Evolutionary conservation across 208 protist species (phyloP).

Genomic region (Leishmania braziliensis): DNA sequence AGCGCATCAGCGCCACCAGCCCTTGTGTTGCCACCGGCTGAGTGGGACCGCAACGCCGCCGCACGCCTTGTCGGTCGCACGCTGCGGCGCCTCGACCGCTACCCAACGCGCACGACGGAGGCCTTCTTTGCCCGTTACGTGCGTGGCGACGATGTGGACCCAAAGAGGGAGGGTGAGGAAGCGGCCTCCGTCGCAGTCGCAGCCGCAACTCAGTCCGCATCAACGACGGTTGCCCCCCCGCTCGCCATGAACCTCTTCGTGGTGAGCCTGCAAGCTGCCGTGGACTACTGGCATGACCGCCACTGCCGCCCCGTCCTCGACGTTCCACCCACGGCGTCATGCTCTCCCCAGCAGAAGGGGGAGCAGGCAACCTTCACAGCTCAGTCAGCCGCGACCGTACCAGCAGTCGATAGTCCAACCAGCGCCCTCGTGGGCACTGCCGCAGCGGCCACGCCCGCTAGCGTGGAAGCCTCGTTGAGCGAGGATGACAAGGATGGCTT

Average conservation of each 20-base stretch:
- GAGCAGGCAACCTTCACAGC: background rate
- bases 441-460: background rate
- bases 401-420: background rate
- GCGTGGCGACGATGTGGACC: constrained; percentile 8
- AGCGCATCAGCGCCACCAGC: background rate
- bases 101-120: constrained; percentile 60
- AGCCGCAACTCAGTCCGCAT: background rate
- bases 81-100: constrained; percentile 51
- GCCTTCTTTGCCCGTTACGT: constrained; percentile 50
- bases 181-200: background rate
- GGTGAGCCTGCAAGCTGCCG: constrained; percentile 38
- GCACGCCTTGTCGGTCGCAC: constrained; percentile 64
- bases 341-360: background rate
- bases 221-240: constrained; percentile 26
- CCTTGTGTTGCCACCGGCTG: background rate
- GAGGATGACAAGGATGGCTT: background rate
- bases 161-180: background rate
- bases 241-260: constrained; percentile 38
- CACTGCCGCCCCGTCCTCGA: background rate
- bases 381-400: background rate
- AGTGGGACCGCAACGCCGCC: constrained; percentile 12
- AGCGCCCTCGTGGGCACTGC: background rate
- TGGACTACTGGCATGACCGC: constrained; percentile 6
- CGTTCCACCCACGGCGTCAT: background rate
- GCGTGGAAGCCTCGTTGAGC: background rate